Percentiles rank a stretch among this genome's conserved stretches.
These are phyloP conservation scores for Avena atlantica DNA, from an alignment of 176 grass and related monocot genomes.

Conservation along the genomic window DNA sequence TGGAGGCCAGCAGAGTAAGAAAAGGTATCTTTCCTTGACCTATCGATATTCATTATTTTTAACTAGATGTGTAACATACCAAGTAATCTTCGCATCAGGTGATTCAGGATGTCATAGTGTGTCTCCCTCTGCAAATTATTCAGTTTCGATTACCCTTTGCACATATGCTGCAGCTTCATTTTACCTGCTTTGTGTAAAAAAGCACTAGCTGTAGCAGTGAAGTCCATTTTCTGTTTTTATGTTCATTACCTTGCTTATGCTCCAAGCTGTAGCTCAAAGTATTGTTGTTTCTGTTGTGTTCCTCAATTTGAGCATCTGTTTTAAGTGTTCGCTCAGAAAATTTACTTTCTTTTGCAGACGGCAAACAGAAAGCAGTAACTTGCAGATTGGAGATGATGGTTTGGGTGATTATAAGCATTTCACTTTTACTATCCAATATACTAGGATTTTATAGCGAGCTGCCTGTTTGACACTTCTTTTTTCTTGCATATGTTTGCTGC, in stretches of 20 bases:
- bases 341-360: constrained; percentile 53
- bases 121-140: background rate
- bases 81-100: background rate
- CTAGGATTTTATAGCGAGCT: constrained; percentile 12
- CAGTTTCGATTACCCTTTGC: background rate
- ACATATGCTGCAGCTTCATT: background rate
- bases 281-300: background rate
- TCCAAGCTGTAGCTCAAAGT: background rate
- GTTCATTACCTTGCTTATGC: constrained; percentile 1
- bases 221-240: background rate
- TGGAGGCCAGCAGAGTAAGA: constrained; percentile 52
- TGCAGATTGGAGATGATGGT: constrained; percentile 48
- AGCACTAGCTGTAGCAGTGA: constrained; percentile 6
- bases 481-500: constrained; percentile 44
- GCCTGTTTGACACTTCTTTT: constrained; percentile 33
- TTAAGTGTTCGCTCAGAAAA: constrained; percentile 29
- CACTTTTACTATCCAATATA: constrained; percentile 42
- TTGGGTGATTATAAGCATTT: constrained; percentile 44
- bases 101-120: background rate
- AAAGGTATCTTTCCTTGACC: constrained; percentile 57
- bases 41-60: background rate
- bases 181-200: constrained; percentile 14
- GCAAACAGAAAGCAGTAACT: constrained; percentile 53
- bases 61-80: constrained; percentile 8
- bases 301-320: background rate